Base-by-base conservation (phyloP, 23 red algal genomes). In the Cyanidiococcus yangmingshanensis region DNA sequence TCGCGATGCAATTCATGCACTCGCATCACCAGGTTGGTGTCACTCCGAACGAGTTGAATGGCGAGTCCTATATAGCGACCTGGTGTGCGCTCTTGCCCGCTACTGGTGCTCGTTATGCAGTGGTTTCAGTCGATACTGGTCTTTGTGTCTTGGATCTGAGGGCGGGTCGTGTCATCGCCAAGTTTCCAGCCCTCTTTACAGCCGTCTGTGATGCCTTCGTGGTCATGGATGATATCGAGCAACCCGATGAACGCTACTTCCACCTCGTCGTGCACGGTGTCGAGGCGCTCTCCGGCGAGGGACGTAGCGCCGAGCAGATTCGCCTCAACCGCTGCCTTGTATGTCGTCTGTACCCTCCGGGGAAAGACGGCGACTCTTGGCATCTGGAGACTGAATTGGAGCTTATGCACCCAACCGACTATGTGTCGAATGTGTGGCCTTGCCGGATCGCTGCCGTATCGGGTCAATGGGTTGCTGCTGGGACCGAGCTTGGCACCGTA, bases 11-110 rank as follows among this genome's bases (percentile, higher is more conserved):
- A 32, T 71, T 25, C 63, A 71, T 7, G 21, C 63, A 29, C 63
- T 71, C 16, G 63, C 63, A 35, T n/a, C 32, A 12, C n/a, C 63
- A 71, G 32, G n/a, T 32, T 3, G 63, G 63, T 35, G 21, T 71
- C n/a, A 12, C 63, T 12, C 63, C 63, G 12, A 71, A 71, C 63
- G 63, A 71, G 63, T 35, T 71, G 63, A 71, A 71, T 35, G 63
- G 63, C 63, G 63, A 71, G 63, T 25, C 63, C n/a, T 71, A 71
- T 29, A 71, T 71, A 12, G 63, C 63, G 16, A 71, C 63, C n/a
- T 35, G 32, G n/a, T 71, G 63, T 35, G 63, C 21, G 32, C 27
- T 71, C 16, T 29, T 71, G 21, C 63, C 63, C 16, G n/a, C n/a
- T 25, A 71, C 63, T 7, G n/a, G 12, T 25, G 63, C 63, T 12